Conservation (phyloP, 1,284 basidiomycete genomes). For the Pyrrhoderma lamaoense region DNA sequence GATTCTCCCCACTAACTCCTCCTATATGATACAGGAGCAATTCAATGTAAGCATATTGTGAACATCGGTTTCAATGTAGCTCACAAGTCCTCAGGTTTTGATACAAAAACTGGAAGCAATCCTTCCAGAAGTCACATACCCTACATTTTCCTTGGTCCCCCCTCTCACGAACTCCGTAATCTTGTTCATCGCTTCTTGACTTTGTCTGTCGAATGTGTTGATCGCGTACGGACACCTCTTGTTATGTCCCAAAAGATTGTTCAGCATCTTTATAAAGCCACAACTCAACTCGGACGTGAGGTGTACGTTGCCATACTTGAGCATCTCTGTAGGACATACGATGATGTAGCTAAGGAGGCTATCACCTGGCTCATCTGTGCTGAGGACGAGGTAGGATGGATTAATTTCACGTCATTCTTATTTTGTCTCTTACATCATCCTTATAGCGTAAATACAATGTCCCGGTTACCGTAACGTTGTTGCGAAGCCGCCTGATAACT, state of each 20-base stretch:
- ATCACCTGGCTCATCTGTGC: conserved; percentile 96
- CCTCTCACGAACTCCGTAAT: conserved; percentile 80
- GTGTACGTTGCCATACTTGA: conserved; percentile 88
- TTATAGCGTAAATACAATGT: conserved; percentile 90
- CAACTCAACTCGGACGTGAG: conserved; percentile 77
- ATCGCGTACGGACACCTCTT: conserved; percentile 81
- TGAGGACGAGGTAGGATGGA: conserved; percentile 77
- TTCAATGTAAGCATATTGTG: conserved; percentile 49
- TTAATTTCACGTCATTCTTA: background rate
- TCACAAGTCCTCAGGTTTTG: conserved; percentile 46
- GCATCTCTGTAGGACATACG: conserved; percentile 82
- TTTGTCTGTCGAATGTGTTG: conserved; percentile 70
- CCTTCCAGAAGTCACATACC: conserved; percentile 59
- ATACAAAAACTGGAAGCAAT: conserved; percentile 77
- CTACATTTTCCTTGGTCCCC: conserved; percentile 66
- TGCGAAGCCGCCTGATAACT: conserved; percentile 79
- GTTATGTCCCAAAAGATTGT: conserved; percentile 94
- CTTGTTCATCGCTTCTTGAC: conserved; percentile 77
- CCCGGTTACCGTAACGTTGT: conserved; percentile 83
- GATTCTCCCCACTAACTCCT: conserved; percentile 33
- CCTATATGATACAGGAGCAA: conserved; percentile 64
- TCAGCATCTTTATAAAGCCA: conserved; percentile 81
- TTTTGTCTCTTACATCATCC: conserved; percentile 17
- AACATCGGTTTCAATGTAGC: too few species aligned
- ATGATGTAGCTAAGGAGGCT: conserved; percentile 94